Evolutionary conservation across 1,139 yeast species (phyloP), one percentile per base, ranked within the genome.

Genomic region (Blastobotrys apis): DNA sequence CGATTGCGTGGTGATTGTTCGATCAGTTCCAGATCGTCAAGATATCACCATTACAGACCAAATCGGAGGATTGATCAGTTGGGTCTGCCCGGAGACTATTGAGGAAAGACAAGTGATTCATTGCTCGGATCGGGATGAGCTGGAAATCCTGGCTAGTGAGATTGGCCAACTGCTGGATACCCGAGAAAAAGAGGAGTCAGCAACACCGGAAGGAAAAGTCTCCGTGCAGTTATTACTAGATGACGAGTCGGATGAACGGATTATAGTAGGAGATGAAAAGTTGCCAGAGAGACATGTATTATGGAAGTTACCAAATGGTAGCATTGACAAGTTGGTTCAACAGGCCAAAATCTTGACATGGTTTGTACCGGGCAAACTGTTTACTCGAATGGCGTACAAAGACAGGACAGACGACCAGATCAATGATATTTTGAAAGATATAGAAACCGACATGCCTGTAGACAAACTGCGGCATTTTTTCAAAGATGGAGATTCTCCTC

Each of bases 371-470:
- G 8, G n/a, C 5, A 9, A 15, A 5, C 12, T n/a, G 20, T 32
- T 32, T 21, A 15, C 13, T 12, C 25, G 8, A 15, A 13, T 33
- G 5, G 37, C 37, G 6, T 20, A 21, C 13, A 4, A 10, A 5
- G 27, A 33, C 37, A 10, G 27, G 27, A 8, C 27, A 5, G 16
- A 21, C 15, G 16, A 20, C 9, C 37, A 33, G 15, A 19, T 33
- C 12, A 27, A 33, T 9, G 16, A 21, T n/a, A 20, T 33, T 16
- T 16, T 33, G 27, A 17, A 33, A 10, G 16, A 12, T 6, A 13
- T 39, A 23, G 8, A 39, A 13, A 32, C 43, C 9, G 43, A 39
- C 32, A 39, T 39, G 43, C 43, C 43, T 12, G 23, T 39, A 12
- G 43, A 39, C 17, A 6, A 32, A 22, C 32, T 39, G 15, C 31